Evolutionary conservation across 1,284 basidiomycete species (phyloP), one percentile per base, ranked within the genome.

Genomic region (Exobasidium rhododendri): DNA sequence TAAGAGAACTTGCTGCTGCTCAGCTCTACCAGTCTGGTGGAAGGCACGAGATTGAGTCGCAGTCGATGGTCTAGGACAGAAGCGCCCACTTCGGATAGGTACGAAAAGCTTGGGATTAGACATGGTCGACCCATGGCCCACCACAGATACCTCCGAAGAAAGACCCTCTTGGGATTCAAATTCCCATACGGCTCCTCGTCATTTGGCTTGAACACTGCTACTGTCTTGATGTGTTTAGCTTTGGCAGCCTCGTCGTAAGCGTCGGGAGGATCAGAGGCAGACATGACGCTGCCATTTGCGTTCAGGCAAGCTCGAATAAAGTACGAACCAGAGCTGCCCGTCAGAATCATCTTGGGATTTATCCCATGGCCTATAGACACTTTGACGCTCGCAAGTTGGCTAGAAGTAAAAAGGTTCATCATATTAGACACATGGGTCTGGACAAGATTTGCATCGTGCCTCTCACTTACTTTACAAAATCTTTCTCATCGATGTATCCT

Each of bases 1-100:
- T 79, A 79, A 61, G 70, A 70, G 44, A 79, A 79, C 5, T 69
- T 64, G 0, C 71, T 71, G 20, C 71, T 91, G 13, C 89, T 88
- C 35, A 94, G 82, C 0, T 88, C 88, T 28, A 91, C 90, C 0
- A 94, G 83, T 71, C 91, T 86, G 0, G 92, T 94, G 28, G 86
- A 85, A 43, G 92, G 92, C 2, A 96, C 92, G 63, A 96, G 89
- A 71, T 89, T 81, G 4, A 92, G 81, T 32, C 85, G 82, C 32
- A 96, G 83, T 13, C 90, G 85, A 56, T 85, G 83, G 72, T 94
- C 92, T 7, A 96, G 82, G 46, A 92, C 81, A 3, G 90, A 93
- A 17, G 92, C 92, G 2, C 92, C 92, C 1, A 91, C 90, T 82
- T 89, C 87, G 1, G 86, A 87, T 6, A 77, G 61, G 29, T 74